Base-by-base conservation (phyloP, 1,284 basidiomycete species). In the Trametes hirsuta region DNA sequence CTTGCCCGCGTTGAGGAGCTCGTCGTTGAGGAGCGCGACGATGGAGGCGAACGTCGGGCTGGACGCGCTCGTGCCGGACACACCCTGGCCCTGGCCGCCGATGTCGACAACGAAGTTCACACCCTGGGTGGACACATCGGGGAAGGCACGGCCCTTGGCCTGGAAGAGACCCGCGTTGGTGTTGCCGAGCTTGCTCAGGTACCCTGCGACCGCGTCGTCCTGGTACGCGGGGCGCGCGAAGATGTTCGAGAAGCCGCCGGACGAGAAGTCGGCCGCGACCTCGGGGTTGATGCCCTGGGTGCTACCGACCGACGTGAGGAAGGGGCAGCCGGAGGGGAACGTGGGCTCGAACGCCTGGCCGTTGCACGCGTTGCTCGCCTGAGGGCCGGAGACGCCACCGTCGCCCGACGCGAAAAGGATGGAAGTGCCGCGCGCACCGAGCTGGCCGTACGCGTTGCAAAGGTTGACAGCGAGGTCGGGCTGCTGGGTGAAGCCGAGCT, bases 401-500 rank as follows among this genome's bases (percentile, higher is more conserved):
- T 86, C 88, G 55, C 88, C 88, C 56, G 83, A 84, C 24, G 84
- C 83, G 75, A 86, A 89, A 66, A 91, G 76, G 25, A 86, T 75
- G 24, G 82, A 84, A n/a, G 79, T 80, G 35, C 88, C 88, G 35
- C 80, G 77, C 4, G 81, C 75, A 15, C 85, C 85, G 47, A 91
- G 80, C 59, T 84, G 80, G n/a, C 63, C 68, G 53, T 69, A 67
- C 11, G 66, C 68, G 34, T 53, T 64, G 64, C 66, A 67, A 34
- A 69, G 55, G 49, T 63, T 64, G 71, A 90, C 88, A 37, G 70
- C 72, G 2, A 68, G 48, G 73, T 80, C 24, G 48, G 70, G 59
- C 84, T 84, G 76, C 66, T 85, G 85, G 50, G 83, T 62, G 70
- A 9, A 68, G 8, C 75, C 79, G 11, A 50, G 68, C 58, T 88